phyloP scores from a whole-genome alignment of 2,329 filamentous ascomycete genomes.

The Simplicillium aogashimaense region DNA sequence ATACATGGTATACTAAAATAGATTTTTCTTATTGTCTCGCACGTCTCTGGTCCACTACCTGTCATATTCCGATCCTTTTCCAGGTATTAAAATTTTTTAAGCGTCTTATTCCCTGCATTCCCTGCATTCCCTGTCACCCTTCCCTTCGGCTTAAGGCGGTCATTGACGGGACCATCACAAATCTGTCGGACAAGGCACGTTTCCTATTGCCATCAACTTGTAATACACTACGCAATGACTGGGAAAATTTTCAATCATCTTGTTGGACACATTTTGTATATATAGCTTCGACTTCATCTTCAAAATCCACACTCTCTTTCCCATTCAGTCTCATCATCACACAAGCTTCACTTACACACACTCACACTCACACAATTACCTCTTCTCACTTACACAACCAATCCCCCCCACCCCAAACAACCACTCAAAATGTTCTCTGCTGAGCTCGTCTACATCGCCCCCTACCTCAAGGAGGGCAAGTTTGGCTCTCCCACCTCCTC shows the following conservation, averaged over 20 bases:
- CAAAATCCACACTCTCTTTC: not conserved
- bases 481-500: conserved; percentile 2
- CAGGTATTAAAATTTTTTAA: not conserved
- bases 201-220: no score
- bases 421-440: conserved; percentile 4
- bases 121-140: no score
- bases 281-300: not conserved
- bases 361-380: not conserved
- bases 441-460: conserved; percentile 6
- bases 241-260: no score
- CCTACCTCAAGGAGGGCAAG: conserved; percentile 5
- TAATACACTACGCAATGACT: no score
- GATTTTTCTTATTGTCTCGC: not conserved
- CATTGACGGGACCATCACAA: no score
- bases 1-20: not conserved
- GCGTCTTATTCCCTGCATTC: not conserved
- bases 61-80: not conserved
- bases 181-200: no score
- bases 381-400: not conserved
- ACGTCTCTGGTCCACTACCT: not conserved
- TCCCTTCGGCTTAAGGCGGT: no score
- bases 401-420: not conserved
- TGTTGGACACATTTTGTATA: not conserved
- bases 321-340: not conserved
- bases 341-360: not conserved